Evolutionary conservation across 2,329 filamentous ascomycete species (phyloP).

Genomic region (Trichoderma guizhouense): DNA sequence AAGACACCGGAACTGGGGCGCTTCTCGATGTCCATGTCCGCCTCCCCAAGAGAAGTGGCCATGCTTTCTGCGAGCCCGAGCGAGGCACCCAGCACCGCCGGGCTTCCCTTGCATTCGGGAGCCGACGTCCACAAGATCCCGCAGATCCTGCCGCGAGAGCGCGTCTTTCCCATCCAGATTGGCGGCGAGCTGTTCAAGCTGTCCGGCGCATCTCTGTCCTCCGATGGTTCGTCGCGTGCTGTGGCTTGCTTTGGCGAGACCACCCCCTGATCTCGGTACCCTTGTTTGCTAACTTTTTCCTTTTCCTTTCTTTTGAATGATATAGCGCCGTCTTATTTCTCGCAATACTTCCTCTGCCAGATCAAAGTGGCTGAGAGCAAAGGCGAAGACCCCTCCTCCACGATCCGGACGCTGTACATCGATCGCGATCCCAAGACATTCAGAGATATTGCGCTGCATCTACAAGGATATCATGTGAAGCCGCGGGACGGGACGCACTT

Average conservation of each 20-base stretch:
- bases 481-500: constrained; percentile 83
- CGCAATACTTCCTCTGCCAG: constrained; percentile 86
- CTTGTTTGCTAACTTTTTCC: constrained; percentile 17
- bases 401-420: constrained; percentile 83
- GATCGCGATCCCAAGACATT: constrained; percentile 90
- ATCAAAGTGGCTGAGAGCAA: constrained; percentile 61
- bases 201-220: constrained; percentile 69
- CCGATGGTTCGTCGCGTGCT: constrained; percentile 56
- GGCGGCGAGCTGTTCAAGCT: constrained; percentile 69
- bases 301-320: background rate
- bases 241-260: background rate
- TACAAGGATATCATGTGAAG: constrained; percentile 86
- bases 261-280: background rate
- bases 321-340: constrained; percentile 91
- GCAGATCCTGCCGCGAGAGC: constrained; percentile 62
- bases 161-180: constrained; percentile 73
- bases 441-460: constrained; percentile 80
- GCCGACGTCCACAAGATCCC: constrained; percentile 48
- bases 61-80: constrained; percentile 31
- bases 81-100: constrained; percentile 25
- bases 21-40: background rate
- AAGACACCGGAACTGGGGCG: background rate
- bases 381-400: constrained; percentile 47
- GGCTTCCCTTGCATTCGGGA: constrained; percentile 29
- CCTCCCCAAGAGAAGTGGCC: background rate